Conservation (phyloP, 1,284 basidiomycete genomes). For the Pseudozyma hubeiensis region DNA sequence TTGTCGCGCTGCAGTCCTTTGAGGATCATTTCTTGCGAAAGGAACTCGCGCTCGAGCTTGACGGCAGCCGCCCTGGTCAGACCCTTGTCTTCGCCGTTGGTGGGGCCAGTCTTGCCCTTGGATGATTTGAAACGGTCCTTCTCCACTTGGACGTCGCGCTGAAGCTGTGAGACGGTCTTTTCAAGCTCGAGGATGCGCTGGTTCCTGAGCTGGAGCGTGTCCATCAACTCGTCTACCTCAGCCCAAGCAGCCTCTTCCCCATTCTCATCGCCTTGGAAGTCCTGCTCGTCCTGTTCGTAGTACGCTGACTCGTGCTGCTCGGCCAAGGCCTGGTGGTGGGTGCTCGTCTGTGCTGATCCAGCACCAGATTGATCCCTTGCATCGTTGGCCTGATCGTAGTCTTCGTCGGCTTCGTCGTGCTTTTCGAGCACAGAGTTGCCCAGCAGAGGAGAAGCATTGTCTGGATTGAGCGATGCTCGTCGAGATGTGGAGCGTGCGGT, state of each 20-base stretch:
- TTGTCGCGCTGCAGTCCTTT: conserved; percentile 61
- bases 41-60: conserved; percentile 60
- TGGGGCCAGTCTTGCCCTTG: not conserved
- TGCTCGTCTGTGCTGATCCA: not conserved
- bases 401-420: conserved; percentile 29
- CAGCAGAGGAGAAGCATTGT: conserved; percentile 13
- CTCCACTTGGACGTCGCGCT: conserved; percentile 33
- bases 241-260: conserved; percentile 45
- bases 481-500: conserved; percentile 22
- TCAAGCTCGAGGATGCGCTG: conserved; percentile 50
- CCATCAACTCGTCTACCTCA: conserved; percentile 49
- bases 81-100: conserved; percentile 21
- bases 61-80: conserved; percentile 49
- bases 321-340: not conserved
- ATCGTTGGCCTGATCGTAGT: conserved; percentile 6
- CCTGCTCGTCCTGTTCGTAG: not conserved
- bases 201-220: conserved; percentile 44
- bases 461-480: conserved; percentile 16
- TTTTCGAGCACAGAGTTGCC: conserved; percentile 11
- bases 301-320: not conserved
- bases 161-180: conserved; percentile 33
- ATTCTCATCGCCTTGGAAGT: conserved; percentile 24
- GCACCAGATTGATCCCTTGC: not conserved
- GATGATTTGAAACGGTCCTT: conserved; percentile 32
- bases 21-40: conserved; percentile 61